Conservation (phyloP, 176 grass and related monocot genomes). For the Raddia guianensis region DNA sequence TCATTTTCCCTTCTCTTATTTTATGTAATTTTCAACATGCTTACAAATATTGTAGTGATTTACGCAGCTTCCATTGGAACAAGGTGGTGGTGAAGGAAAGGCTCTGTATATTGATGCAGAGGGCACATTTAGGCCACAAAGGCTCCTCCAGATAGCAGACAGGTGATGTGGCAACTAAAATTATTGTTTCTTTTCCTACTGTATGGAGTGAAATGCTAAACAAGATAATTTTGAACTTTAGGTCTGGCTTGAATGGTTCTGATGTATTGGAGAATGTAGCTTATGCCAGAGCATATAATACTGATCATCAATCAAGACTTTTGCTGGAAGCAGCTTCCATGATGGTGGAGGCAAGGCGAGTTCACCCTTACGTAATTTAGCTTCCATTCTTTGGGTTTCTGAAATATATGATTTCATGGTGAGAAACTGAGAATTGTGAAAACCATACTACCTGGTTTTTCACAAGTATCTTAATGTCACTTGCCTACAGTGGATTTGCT, state of each 20-base stretch:
- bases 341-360: slow-evolving; percentile 87
- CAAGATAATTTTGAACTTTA: slow-evolving; percentile 36
- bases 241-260: slow-evolving; percentile 92
- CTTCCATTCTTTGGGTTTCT: neutral
- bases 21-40: slow-evolving; percentile 15
- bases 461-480: neutral
- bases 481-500: neutral
- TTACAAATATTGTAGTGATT: slow-evolving; percentile 29
- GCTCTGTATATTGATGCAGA: slow-evolving; percentile 92
- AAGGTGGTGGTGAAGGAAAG: slow-evolving; percentile 98
- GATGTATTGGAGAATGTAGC: slow-evolving; percentile 97
- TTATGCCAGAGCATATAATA: slow-evolving; percentile 95
- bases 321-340: slow-evolving; percentile 91
- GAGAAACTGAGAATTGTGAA: slow-evolving; percentile 7
- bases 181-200: neutral
- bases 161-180: slow-evolving; percentile 47
- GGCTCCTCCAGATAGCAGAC: slow-evolving; percentile 90
- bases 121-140: slow-evolving; percentile 90
- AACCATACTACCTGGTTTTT: neutral
- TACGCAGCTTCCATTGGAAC: slow-evolving; percentile 85
- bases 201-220: neutral
- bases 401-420: neutral
- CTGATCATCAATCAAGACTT: slow-evolving; percentile 87
- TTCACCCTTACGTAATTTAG: slow-evolving; percentile 15
- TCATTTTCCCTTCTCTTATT: neutral